These are phyloP conservation scores for Hanseniaspora uvarum DNA, from an alignment of 1,139 yeast genomes.

Conservation along the genomic window DNA sequence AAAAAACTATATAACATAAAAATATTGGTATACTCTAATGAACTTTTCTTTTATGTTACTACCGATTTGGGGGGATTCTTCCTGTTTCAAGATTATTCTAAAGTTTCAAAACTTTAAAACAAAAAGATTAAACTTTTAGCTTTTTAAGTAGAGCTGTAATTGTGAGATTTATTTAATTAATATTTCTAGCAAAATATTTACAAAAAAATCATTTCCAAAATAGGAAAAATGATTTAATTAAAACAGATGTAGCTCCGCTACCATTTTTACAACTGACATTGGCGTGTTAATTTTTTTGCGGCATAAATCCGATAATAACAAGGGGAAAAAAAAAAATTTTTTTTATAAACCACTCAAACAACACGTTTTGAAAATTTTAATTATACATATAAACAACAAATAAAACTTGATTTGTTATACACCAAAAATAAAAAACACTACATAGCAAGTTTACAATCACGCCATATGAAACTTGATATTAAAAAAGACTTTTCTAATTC, in stretches of 20 bases:
- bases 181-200: background rate
- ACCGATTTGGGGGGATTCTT: no score
- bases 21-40: background rate
- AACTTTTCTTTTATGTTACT: background rate
- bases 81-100: background rate
- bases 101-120: background rate
- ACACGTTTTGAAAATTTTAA: background rate
- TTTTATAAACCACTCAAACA: background rate
- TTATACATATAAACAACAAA: background rate
- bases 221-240: background rate
- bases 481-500: conserved; percentile 35
- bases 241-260: background rate
- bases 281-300: background rate
- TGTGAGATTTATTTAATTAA: background rate
- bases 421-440: background rate
- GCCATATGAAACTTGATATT: conserved; percentile 15
- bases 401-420: background rate
- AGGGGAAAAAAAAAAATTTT: background rate
- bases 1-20: background rate
- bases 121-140: background rate
- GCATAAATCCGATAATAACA: background rate
- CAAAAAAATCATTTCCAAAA: background rate
- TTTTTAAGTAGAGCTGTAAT: background rate
- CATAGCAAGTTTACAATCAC: background rate
- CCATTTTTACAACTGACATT: background rate